phyloP scores from a whole-genome alignment of 768 basidiomycete genomes.

The Amanita rubescens region DNA sequence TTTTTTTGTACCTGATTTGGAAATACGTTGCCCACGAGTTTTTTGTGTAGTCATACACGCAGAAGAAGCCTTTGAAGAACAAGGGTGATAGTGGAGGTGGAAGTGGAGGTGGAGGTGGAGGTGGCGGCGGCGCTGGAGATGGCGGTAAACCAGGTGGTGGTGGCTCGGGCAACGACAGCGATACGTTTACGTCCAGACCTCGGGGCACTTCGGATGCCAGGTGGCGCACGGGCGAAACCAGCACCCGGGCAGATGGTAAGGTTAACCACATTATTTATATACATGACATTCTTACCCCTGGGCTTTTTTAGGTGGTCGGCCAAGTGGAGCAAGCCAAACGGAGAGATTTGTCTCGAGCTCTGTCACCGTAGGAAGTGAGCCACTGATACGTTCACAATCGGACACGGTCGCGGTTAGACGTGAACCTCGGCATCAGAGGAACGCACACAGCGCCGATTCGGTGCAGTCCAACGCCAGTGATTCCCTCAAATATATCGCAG shows the following conservation, averaged over 20 bases:
- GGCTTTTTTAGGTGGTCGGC: not conserved
- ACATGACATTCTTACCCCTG: not conserved
- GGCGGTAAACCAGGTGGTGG: slow-evolving; percentile 31
- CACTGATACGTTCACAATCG: not conserved
- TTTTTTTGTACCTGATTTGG: not conserved
- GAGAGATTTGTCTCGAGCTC: not conserved
- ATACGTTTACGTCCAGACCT: slow-evolving; percentile 40
- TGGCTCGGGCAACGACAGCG: slow-evolving; percentile 23
- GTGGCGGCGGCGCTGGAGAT: slow-evolving; percentile 25
- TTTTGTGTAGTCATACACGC: slow-evolving; percentile 60
- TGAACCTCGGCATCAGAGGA: not conserved
- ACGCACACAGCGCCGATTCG: not conserved
- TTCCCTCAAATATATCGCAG: not conserved
- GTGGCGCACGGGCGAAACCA: slow-evolving; percentile 30
- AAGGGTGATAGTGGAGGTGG: slow-evolving; percentile 58
- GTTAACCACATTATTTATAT: too few species aligned
- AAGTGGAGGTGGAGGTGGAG: slow-evolving; percentile 25
- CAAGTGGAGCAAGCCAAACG: not conserved
- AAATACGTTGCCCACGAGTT: slow-evolving; percentile 1
- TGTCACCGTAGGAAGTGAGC: not conserved
- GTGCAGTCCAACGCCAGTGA: not conserved
- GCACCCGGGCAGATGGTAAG: slow-evolving; percentile 10
- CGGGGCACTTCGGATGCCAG: slow-evolving; percentile 73
- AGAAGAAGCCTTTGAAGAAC: slow-evolving; percentile 57
- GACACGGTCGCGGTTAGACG: not conserved